Evolutionary conservation across 345 rosid genomes (phyloP).

Genomic region (Mangifera indica): DNA sequence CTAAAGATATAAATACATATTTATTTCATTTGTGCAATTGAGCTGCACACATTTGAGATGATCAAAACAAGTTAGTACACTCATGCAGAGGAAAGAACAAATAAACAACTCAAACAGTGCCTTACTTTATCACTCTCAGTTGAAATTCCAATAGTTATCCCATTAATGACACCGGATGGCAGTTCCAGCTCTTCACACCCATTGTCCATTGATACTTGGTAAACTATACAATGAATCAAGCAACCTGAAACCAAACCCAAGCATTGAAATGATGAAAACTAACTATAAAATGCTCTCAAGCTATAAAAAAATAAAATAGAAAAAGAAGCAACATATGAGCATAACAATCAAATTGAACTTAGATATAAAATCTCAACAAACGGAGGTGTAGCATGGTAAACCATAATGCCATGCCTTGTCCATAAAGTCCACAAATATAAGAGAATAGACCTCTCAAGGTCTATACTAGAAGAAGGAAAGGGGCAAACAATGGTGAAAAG

Average conservation of each 20-base stretch:
- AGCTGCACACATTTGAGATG: neutral
- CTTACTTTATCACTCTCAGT: conserved; percentile 45
- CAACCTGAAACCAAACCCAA: conserved; percentile 17
- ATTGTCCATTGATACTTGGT: conserved; percentile 31
- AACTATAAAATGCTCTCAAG: neutral
- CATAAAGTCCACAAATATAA: neutral
- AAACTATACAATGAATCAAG: conserved; percentile 12
- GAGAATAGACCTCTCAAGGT: neutral
- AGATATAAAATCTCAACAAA: neutral
- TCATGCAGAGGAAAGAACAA: neutral
- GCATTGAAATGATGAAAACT: neutral
- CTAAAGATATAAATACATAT: neutral
- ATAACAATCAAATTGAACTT: neutral
- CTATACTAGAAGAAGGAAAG: too few species aligned
- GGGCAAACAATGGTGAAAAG: too few species aligned
- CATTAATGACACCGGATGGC: conserved; percentile 42
- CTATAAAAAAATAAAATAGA: neutral
- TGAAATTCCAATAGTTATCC: conserved; percentile 43
- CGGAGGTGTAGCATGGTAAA: neutral
- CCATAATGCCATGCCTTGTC: neutral
- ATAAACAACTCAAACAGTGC: conserved; percentile 13
- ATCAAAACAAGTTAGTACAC: neutral
- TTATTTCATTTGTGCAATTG: neutral
- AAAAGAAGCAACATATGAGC: too few species aligned
- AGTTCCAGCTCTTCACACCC: conserved; percentile 36